Evolutionary conservation across 2,329 filamentous ascomycete genomes (phyloP).

Genomic region (Xylariaceae sp.): DNA sequence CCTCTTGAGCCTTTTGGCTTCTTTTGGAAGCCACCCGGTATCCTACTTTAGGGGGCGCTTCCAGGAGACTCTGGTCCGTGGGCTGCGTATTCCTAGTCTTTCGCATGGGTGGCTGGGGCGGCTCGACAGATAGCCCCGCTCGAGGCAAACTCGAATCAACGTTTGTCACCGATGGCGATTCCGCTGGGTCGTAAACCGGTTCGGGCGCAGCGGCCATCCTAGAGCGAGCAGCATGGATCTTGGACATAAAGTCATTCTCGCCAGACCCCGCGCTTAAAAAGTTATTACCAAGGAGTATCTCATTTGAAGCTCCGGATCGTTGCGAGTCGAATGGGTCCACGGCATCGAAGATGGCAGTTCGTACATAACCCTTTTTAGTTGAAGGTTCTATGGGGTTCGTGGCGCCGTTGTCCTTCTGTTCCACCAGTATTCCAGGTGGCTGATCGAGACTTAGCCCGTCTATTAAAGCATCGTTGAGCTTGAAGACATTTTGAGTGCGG

Average conservation of each 20-base stretch:
- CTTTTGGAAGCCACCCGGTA: constrained; percentile 46
- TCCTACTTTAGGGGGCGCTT: constrained; percentile 60
- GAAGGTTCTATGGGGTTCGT: constrained; percentile 37
- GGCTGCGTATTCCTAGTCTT: constrained; percentile 51
- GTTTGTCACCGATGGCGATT: constrained; percentile 54
- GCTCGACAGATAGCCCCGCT: constrained; percentile 35
- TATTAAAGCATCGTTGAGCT: constrained; percentile 53
- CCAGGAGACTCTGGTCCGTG: constrained; percentile 45
- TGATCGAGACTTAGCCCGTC: constrained; percentile 42
- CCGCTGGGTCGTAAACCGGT: constrained; percentile 49
- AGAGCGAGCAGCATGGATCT: constrained; percentile 48
- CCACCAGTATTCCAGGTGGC: constrained; percentile 28
- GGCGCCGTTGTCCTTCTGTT: constrained; percentile 35
- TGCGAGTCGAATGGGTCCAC: constrained; percentile 49
- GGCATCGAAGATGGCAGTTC: constrained; percentile 35
- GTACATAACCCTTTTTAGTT: constrained; percentile 37
- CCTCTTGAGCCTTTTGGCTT: constrained; percentile 34
- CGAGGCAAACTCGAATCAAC: constrained; percentile 35
- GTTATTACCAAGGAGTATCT: constrained; percentile 36
- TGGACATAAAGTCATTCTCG: constrained; percentile 52
- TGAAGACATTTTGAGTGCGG: constrained; percentile 81
- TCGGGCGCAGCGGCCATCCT: constrained; percentile 38
- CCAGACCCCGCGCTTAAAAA: constrained; percentile 38
- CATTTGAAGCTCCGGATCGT: constrained; percentile 37
- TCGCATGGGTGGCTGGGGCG: constrained; percentile 47